A percentile compares a stretch with the other conserved stretches of the same genome.
phyloP scores from a whole-genome alignment of 1,139 yeast genomes.

The Geotrichum citri-aurantii region DNA sequence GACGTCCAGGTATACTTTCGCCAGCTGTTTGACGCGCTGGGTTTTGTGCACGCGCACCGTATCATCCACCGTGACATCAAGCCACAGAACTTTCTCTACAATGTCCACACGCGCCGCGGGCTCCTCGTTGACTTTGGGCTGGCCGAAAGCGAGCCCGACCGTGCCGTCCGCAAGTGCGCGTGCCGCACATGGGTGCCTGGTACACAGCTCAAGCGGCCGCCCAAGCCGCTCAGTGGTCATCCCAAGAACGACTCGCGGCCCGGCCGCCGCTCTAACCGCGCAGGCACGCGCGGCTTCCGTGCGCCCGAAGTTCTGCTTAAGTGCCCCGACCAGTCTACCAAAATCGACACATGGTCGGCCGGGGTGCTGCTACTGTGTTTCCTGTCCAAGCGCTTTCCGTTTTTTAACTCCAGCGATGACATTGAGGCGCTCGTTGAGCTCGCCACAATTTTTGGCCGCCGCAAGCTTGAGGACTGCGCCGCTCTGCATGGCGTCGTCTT shows the following conservation, averaged over 20 bases:
- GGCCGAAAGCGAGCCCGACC: conserved; percentile 47
- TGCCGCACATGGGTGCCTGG: conserved; percentile 4
- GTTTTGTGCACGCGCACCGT: conserved; percentile 66
- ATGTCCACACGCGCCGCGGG: conserved; percentile 69
- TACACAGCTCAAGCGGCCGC: background rate
- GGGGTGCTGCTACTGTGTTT: conserved; percentile 79
- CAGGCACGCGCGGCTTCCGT: conserved; percentile 95
- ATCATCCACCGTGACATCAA: conserved; percentile 87
- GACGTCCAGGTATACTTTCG: conserved; percentile 78
- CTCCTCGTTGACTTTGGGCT: conserved; percentile 89
- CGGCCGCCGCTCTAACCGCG: conserved; percentile 90
- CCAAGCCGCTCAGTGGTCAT: conserved; percentile 30
- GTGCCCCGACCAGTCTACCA: conserved; percentile 76
- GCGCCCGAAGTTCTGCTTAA: conserved; percentile 92
- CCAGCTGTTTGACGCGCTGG: conserved; percentile 71
- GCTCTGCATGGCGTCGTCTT: conserved; percentile 83
- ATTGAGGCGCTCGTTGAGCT: conserved; percentile 85
- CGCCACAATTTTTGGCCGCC: conserved; percentile 74
- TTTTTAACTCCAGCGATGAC: conserved; percentile 87
- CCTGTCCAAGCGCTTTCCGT: conserved; percentile 69
- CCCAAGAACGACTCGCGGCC: conserved; percentile 47
- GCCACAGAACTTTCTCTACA: conserved; percentile 73
- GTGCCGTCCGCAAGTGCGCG: conserved; percentile 3
- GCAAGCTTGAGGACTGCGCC: conserved; percentile 70
- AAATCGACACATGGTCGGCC: conserved; percentile 88